Percentiles rank a stretch among this genome's conserved stretches.
Evolutionary conservation across 2,329 filamentous ascomycete genomes (phyloP).

Genomic region (Gremmenia infestans): DNA sequence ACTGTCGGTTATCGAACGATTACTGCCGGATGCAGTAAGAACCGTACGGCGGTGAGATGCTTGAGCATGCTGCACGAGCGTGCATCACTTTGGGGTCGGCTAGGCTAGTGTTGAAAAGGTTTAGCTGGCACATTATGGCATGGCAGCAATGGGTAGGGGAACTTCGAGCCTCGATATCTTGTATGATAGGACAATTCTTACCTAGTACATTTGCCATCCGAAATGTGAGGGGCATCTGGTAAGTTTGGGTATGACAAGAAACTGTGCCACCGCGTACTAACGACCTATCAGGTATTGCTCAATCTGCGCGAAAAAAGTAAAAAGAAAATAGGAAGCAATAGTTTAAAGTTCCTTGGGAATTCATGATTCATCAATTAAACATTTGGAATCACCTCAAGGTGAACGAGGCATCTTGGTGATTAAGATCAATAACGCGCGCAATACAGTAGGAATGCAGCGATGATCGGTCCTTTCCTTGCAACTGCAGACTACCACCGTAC

Average conservation of each 20-base stretch:
- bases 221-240: neutral
- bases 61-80: neutral
- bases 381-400: too few species aligned
- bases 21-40: neutral
- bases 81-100: neutral
- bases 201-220: neutral
- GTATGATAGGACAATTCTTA: neutral
- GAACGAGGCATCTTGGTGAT: neutral
- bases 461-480: neutral
- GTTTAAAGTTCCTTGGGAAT: too few species aligned
- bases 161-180: neutral
- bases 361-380: too few species aligned
- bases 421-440: neutral
- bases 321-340: neutral
- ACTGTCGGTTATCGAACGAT: neutral
- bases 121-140: neutral
- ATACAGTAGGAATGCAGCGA: neutral
- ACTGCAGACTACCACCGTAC: neutral
- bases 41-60: neutral
- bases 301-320: neutral
- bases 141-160: neutral
- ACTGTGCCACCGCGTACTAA: neutral
- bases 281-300: neutral
- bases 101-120: neutral
- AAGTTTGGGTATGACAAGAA: neutral